Evolutionary conservation across 805 yeast genomes (phyloP), one percentile per base, ranked within the genome.

Genomic region (Ogataea zsoltii): DNA sequence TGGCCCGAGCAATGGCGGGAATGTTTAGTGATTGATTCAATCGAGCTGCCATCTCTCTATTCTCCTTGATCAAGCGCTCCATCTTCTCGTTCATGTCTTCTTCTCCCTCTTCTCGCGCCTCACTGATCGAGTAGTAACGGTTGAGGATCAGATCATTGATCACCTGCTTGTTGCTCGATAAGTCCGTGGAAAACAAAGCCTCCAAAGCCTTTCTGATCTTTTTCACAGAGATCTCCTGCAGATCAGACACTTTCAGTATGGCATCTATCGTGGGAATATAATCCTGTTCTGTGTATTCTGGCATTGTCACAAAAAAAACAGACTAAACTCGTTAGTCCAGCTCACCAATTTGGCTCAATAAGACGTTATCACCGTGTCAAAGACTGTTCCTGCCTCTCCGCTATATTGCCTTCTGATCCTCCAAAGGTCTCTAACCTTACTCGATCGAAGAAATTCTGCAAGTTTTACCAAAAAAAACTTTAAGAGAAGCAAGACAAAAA

Each of bases 141-240:
- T 71, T 74, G 52, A 85, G 61, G 34, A 87, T 84, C 30, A 82
- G 54, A 2, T 76, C 80, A 53, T 84, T 85, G 36, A 86, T 71
- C 19, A 65, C 74, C 54, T 80, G 76, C 74, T 83, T 68, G 17
- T 75, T 70, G 9, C 25, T 35, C n/a, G 43, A 45, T 34, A 85
- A 70, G 51, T 84, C 81, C 1, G 75, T 69, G 4, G 75, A 77
- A 56, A 82, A 85, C 26, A 88, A 68, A 49, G 79, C 86, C 59
- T 83, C 88, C n/a, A 88, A 57, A 0, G 91, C 92, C 48, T 75
- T 73, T 49, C 95, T 70, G 18, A 88, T 79, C 59, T 78, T 76
- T 62, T 84, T 85, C 6, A 85, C 89, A 0, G 91, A 79, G 13
- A 87, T 80, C 49, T 77, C 72, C 48, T 83, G 83, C 26, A 85